phyloP scores from a whole-genome alignment of 331 rosid genomes.

The Quercus tomentella region DNA sequence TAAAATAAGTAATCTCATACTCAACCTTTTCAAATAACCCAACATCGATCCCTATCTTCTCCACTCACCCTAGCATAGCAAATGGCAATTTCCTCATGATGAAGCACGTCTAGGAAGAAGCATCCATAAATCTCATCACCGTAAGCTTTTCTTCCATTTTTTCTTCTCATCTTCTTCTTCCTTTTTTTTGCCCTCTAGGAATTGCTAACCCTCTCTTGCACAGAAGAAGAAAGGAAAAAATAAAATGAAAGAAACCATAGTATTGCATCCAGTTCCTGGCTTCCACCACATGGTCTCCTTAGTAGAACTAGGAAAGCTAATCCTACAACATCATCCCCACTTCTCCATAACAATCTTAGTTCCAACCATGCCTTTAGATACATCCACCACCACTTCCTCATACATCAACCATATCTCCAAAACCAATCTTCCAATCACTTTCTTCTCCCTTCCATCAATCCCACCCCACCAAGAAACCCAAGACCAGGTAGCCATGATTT shows the following conservation, averaged over 20 bases:
- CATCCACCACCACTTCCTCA: neutral
- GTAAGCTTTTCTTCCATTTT: too few relatives aligned
- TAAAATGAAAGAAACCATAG: conserved; percentile 21
- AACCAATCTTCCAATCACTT: conserved; percentile 9
- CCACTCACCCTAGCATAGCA: too few relatives aligned
- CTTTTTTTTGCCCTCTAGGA: neutral
- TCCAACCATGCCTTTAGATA: neutral
- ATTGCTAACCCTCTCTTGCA: neutral
- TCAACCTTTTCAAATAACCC: too few relatives aligned
- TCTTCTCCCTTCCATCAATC: conserved; percentile 19
- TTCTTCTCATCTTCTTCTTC: neutral
- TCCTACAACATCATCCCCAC: conserved; percentile 10
- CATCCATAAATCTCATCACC: too few relatives aligned
- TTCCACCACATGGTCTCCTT: conserved; percentile 22
- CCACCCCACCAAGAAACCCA: neutral
- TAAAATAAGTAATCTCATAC: too few relatives aligned
- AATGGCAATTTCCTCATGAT: too few relatives aligned
- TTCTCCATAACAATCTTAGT: conserved; percentile 18
- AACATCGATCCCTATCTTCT: too few relatives aligned
- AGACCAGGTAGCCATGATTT: neutral
- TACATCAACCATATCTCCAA: conserved; percentile 4
- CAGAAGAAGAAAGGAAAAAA: neutral
- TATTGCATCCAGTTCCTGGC: conserved; percentile 15
- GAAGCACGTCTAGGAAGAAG: too few relatives aligned
- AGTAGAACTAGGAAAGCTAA: conserved; percentile 28